These are phyloP conservation scores for Sphenostylis stenocarpa DNA, from an alignment of 306 rosid species.

Conservation along the genomic window DNA sequence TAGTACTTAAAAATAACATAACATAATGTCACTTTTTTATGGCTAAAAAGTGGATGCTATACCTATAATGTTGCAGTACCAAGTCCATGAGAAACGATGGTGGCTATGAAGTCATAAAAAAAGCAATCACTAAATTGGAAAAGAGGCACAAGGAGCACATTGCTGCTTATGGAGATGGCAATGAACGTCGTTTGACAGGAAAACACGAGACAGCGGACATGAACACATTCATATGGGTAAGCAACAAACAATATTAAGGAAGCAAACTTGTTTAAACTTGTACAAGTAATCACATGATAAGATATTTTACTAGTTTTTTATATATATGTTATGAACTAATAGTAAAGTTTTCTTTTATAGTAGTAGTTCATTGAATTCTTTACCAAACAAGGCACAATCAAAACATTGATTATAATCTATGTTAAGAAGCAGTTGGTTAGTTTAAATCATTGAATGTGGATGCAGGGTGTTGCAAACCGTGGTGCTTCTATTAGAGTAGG, in stretches of 20 bases:
- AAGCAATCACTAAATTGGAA: slow-evolving; percentile 70
- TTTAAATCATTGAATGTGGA: background rate
- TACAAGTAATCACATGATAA: background rate
- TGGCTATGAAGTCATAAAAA: slow-evolving; percentile 74
- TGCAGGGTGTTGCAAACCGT: slow-evolving; percentile 93
- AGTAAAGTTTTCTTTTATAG: background rate
- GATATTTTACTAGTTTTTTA: background rate
- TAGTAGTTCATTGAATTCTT: background rate
- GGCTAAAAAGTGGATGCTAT: background rate
- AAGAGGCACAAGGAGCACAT: slow-evolving; percentile 84
- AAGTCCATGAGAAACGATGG: slow-evolving; percentile 79
- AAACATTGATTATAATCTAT: background rate
- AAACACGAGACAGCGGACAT: slow-evolving; percentile 82
- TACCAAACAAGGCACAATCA: background rate
- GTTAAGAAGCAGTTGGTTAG: background rate
- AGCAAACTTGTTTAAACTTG: background rate
- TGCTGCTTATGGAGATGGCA: slow-evolving; percentile 92
- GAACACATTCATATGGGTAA: slow-evolving; percentile 81
- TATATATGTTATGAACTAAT: background rate
- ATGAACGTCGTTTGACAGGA: slow-evolving; percentile 89
- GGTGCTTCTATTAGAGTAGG: slow-evolving; percentile 94
- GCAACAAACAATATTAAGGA: background rate
- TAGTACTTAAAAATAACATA: background rate
- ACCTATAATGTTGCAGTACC: slow-evolving; percentile 52
- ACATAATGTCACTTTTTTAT: background rate